Evolutionary conservation across 257 asterid species (phyloP).

Genomic region (Orobanche coerulescens): DNA sequence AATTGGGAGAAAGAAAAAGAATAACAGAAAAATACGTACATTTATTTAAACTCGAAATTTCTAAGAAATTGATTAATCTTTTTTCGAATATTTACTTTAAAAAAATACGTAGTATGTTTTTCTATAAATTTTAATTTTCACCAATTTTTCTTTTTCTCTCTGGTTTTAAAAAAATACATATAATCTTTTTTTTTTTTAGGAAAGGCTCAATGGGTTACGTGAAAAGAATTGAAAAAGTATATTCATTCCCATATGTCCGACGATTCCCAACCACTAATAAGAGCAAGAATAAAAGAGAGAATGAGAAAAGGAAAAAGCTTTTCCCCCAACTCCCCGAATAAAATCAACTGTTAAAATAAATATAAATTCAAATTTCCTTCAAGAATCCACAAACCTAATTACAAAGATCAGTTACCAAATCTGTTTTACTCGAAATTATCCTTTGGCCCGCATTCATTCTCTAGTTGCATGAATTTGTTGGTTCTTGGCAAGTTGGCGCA

Average conservation of each 20-base stretch:
- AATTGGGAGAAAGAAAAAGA: no score
- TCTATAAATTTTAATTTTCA: no score
- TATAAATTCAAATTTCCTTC: not conserved
- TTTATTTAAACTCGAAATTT: no score
- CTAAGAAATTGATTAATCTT: no score
- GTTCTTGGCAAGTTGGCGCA: not conserved
- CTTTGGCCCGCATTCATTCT: not conserved
- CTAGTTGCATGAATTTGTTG: constrained; percentile 13
- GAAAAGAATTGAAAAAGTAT: not conserved
- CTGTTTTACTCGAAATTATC: not conserved
- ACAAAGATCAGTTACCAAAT: not conserved
- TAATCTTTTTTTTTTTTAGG: no score
- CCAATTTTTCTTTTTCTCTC: no score
- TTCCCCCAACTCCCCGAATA: not conserved
- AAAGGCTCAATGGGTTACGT: no score
- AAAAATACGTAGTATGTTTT: no score
- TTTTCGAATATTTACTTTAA: no score
- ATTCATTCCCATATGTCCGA: not conserved
- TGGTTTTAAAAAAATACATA: no score
- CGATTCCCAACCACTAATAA: constrained; percentile 4
- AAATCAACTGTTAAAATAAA: not conserved
- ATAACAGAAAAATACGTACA: no score
- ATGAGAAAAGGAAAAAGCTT: not conserved
- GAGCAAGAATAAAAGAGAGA: not conserved
- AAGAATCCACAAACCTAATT: not conserved